phyloP scores from a whole-genome alignment of 768 basidiomycete genomes.

The Lactarius quietus region DNA sequence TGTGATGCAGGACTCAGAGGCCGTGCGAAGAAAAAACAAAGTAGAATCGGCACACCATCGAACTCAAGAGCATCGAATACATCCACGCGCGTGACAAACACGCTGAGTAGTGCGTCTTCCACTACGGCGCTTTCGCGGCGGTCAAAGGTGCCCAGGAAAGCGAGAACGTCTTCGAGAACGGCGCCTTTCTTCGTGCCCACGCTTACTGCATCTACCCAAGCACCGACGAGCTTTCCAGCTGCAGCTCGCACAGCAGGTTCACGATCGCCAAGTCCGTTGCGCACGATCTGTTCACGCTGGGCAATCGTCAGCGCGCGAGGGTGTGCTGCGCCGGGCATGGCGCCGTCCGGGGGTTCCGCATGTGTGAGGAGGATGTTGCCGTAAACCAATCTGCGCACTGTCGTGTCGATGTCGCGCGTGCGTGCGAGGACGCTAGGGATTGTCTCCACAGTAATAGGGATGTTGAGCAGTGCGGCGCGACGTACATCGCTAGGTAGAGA shows the following conservation, averaged over 20 bases:
- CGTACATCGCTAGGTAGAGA: constrained; percentile 71
- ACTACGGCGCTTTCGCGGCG: constrained; percentile 56
- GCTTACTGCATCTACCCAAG: constrained; percentile 66
- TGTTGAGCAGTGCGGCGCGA: constrained; percentile 67
- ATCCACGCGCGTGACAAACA: constrained; percentile 64
- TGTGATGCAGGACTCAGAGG: constrained; percentile 30
- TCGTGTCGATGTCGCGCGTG: constrained; percentile 73
- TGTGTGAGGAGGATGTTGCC: constrained; percentile 49
- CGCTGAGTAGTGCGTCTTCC: constrained; percentile 67
- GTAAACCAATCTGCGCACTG: constrained; percentile 73
- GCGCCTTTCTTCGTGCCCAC: constrained; percentile 38
- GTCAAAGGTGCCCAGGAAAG: constrained; percentile 58
- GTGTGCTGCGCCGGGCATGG: constrained; percentile 48
- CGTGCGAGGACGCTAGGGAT: constrained; percentile 68
- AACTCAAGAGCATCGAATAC: constrained; percentile 69
- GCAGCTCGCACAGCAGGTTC: constrained; percentile 70
- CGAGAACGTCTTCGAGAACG: constrained; percentile 40
- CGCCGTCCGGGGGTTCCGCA: constrained; percentile 28
- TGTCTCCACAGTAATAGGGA: constrained; percentile 53
- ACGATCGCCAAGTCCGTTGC: constrained; percentile 83
- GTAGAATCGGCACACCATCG: constrained; percentile 46
- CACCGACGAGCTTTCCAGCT: constrained; percentile 63
- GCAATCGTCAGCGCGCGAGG: constrained; percentile 61
- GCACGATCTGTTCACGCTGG: constrained; percentile 74
- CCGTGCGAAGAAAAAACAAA: not conserved